A percentile compares a stretch with the other conserved stretches of the same genome.
Evolutionary conservation across 495 filamentous ascomycete species (phyloP).

Genomic region (Corynascus novoguineensis): DNA sequence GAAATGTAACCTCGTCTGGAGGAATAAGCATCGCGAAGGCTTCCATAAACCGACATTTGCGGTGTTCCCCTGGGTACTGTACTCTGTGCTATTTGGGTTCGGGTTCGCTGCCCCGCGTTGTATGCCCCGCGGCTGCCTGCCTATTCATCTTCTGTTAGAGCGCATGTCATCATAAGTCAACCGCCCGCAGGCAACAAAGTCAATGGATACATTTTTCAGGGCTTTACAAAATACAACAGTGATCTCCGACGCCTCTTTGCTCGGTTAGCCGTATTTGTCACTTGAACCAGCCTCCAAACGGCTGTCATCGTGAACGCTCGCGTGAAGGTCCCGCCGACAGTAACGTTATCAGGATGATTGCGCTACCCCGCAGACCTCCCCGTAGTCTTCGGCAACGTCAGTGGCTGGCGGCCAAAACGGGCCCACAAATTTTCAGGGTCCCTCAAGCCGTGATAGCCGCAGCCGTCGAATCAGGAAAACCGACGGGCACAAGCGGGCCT

Average conservation of each 20-base stretch:
- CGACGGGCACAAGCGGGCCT: not conserved
- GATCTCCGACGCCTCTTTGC: not conserved
- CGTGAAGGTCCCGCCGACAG: not conserved
- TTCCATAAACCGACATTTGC: not conserved
- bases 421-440: slow-evolving; percentile 10
- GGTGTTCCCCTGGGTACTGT: not conserved
- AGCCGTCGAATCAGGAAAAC: not conserved
- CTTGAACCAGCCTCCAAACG: not conserved
- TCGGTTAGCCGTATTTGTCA: not conserved
- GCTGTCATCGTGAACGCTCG: not conserved
- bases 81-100: not conserved
- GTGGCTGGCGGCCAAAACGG: slow-evolving; percentile 13
- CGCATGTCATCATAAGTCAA: too few relatives aligned
- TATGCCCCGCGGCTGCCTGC: too few relatives aligned
- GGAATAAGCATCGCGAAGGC: too few relatives aligned
- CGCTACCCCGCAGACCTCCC: slow-evolving; percentile 14
- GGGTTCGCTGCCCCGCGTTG: too few relatives aligned
- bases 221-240: too few relatives aligned
- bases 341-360: slow-evolving; percentile 20
- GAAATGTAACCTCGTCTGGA: too few relatives aligned
- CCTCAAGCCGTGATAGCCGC: slow-evolving; percentile 8
- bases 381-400: slow-evolving; percentile 7
- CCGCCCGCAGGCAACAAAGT: too few relatives aligned
- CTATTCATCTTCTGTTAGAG: too few relatives aligned
- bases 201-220: too few relatives aligned